phyloP scores from a whole-genome alignment of 2,329 filamentous ascomycete genomes.

The Ascosphaera pollenicola region DNA sequence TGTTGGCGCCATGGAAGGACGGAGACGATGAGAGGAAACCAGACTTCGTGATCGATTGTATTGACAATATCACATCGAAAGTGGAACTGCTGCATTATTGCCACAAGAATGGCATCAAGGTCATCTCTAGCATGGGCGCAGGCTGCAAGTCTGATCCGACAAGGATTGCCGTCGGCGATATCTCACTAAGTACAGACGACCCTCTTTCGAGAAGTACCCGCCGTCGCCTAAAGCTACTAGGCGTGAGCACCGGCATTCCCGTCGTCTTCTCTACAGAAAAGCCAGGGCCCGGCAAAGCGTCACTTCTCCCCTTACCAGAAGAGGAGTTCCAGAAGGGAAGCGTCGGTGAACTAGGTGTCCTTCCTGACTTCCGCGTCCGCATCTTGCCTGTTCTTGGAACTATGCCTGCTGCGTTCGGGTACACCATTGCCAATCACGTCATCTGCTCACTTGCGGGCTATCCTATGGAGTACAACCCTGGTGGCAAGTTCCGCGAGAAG shows the following conservation, averaged over 20 bases:
- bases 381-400: conserved; percentile 89
- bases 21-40: conserved; percentile 29
- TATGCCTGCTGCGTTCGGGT: conserved; percentile 92
- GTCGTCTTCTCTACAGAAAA: conserved; percentile 88
- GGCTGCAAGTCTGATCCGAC: conserved; percentile 81
- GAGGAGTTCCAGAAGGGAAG: conserved; percentile 72
- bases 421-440: conserved; percentile 78
- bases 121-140: conserved; percentile 91
- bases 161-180: conserved; percentile 73
- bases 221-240: conserved; percentile 50
- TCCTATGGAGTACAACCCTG: conserved; percentile 55
- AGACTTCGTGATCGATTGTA: conserved; percentile 87
- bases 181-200: conserved; percentile 71
- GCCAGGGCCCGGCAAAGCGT: conserved; percentile 72
- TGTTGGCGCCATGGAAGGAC: conserved; percentile 44
- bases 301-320: conserved; percentile 65
- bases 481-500: conserved; percentile 65
- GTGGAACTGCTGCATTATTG: conserved; percentile 80
- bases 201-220: conserved; percentile 69
- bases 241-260: conserved; percentile 67
- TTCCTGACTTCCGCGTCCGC: conserved; percentile 84
- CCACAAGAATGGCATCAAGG: conserved; percentile 49
- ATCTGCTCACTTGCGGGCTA: conserved; percentile 66
- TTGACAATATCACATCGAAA: conserved; percentile 96
- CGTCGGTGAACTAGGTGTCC: conserved; percentile 66